Percentiles rank a stretch among this genome's conserved stretches.
phyloP scores from a whole-genome alignment of 805 yeast genomes.

The Pichia pseudocactophila region DNA sequence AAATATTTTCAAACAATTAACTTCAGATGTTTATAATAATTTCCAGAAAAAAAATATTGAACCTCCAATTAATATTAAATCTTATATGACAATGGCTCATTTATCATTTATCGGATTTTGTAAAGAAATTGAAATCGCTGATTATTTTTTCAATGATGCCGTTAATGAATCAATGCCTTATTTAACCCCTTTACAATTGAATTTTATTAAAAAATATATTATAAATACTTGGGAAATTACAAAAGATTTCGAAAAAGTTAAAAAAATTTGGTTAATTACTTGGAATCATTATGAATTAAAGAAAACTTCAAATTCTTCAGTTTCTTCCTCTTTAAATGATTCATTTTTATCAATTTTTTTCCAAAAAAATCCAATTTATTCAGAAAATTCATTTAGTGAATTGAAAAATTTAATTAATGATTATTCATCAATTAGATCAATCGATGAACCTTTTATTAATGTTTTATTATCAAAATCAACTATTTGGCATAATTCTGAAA shows the following conservation, averaged over 20 bases:
- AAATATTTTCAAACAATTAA: slow-evolving; percentile 50
- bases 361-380: slow-evolving; percentile 41
- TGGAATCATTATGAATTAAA: slow-evolving; percentile 45
- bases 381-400: slow-evolving; percentile 45
- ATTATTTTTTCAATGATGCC: slow-evolving; percentile 67
- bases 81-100: slow-evolving; percentile 65
- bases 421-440: slow-evolving; percentile 46
- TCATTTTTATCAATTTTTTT: slow-evolving; percentile 63
- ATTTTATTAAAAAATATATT: slow-evolving; percentile 57
- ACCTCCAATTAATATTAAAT: slow-evolving; percentile 32
- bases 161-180: slow-evolving; percentile 65
- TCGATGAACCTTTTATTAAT: slow-evolving; percentile 78
- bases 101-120: slow-evolving; percentile 71
- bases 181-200: slow-evolving; percentile 59
- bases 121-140: slow-evolving; percentile 62
- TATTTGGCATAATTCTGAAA: slow-evolving; percentile 58
- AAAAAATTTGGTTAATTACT: slow-evolving; percentile 55
- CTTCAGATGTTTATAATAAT: slow-evolving; percentile 38
- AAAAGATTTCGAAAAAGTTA: slow-evolving; percentile 48
- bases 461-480: slow-evolving; percentile 60
- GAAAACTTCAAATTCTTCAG: slow-evolving; percentile 51
- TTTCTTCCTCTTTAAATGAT: slow-evolving; percentile 64
- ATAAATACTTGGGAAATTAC: slow-evolving; percentile 51
- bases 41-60: slow-evolving; percentile 24
- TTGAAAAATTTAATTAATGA: slow-evolving; percentile 48